A percentile compares a stretch with the other conserved stretches of the same genome.
Evolutionary conservation across 768 basidiomycete species (phyloP).

Genomic region (Omphalotus guepiniiformis): DNA sequence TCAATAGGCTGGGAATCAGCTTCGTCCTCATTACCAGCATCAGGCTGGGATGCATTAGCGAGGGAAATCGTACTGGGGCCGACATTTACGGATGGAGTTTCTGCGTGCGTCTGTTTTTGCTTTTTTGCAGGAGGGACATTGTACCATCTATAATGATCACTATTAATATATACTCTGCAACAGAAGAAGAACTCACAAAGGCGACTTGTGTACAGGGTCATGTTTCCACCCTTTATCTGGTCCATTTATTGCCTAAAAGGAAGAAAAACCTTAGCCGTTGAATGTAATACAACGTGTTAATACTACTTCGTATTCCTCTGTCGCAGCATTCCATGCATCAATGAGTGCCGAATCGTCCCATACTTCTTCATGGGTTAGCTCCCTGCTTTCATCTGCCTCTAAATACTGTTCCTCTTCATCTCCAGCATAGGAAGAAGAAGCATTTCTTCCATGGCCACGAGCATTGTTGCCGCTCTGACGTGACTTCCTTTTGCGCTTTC

Average conservation of each 20-base stretch:
- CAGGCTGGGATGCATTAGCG: background rate
- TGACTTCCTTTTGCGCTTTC: slow-evolving; percentile 50
- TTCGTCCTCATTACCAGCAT: slow-evolving; percentile 20
- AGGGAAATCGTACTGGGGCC: background rate
- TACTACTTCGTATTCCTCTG: slow-evolving; percentile 79
- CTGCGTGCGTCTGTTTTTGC: background rate
- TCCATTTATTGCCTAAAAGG: slow-evolving; percentile 56
- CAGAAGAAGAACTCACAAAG: slow-evolving; percentile 49
- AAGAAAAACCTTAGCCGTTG: slow-evolving; percentile 24
- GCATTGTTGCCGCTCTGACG: slow-evolving; percentile 32
- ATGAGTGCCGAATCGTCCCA: slow-evolving; percentile 87
- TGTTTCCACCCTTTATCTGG: slow-evolving; percentile 69
- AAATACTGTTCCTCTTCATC: slow-evolving; percentile 22
- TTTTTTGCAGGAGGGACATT: slow-evolving; percentile 47
- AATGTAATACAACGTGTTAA: no score
- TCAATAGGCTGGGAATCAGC: slow-evolving; percentile 59
- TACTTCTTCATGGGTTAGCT: slow-evolving; percentile 68
- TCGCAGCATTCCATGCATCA: slow-evolving; percentile 81
- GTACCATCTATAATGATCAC: slow-evolving; percentile 59
- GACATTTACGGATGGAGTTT: background rate
- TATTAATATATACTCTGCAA: background rate
- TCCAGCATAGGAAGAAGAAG: slow-evolving; percentile 15
- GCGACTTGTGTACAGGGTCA: slow-evolving; percentile 64
- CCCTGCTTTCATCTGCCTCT: slow-evolving; percentile 48
- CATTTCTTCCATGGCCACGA: slow-evolving; percentile 28